Conservation (phyloP, 73 alveolate species). For the Strombidium stylifer region DNA sequence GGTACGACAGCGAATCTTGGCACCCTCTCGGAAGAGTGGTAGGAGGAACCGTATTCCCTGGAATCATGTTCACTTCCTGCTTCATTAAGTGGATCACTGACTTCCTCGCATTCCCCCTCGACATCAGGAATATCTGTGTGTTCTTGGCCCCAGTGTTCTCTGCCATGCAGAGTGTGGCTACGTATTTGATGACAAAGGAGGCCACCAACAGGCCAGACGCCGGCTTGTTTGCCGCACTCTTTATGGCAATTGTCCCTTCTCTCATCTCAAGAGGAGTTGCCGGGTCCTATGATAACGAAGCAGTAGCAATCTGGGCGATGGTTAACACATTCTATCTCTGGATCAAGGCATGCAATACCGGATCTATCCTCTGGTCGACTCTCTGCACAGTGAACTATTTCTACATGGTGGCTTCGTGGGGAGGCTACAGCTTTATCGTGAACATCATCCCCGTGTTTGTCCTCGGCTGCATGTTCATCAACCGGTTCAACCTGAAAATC, state of each 20-base stretch:
- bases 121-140: conserved; percentile 98
- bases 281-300: conserved; percentile 98
- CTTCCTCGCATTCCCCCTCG: conserved; percentile 92
- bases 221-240: conserved; percentile 95
- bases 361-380: conserved; percentile 75
- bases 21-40: conserved; percentile 98
- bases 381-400: conserved; percentile 70
- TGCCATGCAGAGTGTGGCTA: conserved; percentile 93
- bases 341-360: conserved; percentile 85
- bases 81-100: conserved; percentile 88
- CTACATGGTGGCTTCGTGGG: conserved; percentile 92
- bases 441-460: conserved; percentile 83
- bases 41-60: conserved; percentile 99
- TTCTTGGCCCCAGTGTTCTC: conserved; percentile 98
- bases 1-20: conserved; percentile 99
- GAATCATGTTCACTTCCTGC: conserved; percentile 97
- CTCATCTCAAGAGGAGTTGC: conserved; percentile 98
- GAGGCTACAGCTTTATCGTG: conserved; percentile 86
- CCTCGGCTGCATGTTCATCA: conserved; percentile 68
- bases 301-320: conserved; percentile 88
- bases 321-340: conserved; percentile 81
- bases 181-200: conserved; percentile 95
- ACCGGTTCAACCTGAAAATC: conserved; percentile 60
- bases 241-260: conserved; percentile 96
- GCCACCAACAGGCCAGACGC: conserved; percentile 97